Percentiles rank a stretch among this genome's conserved stretches.
Evolutionary conservation across 176 grass and related monocot genomes (phyloP).

Genomic region (Lolium multiflorum): DNA sequence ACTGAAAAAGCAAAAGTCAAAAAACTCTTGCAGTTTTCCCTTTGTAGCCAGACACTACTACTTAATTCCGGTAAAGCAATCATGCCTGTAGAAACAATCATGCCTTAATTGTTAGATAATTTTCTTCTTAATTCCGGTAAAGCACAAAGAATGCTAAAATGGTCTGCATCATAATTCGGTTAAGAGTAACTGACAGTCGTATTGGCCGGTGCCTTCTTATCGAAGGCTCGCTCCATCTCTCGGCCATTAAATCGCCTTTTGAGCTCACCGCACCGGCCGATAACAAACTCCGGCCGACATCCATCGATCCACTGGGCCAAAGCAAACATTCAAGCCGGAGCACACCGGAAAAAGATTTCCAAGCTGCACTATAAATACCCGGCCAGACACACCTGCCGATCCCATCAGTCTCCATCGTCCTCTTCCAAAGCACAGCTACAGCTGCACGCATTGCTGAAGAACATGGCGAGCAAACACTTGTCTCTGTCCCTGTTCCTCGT

Average conservation of each 20-base stretch:
- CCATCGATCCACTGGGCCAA: slow-evolving; percentile 14
- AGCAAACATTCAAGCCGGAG: not conserved
- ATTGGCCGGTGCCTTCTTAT: slow-evolving; percentile 14
- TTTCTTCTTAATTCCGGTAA: too few species aligned
- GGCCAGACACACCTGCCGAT: slow-evolving; percentile 2
- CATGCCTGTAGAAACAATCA: too few species aligned
- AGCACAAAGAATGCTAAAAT: not conserved
- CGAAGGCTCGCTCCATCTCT: not conserved
- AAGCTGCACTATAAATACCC: slow-evolving; percentile 53
- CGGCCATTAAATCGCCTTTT: slow-evolving; percentile 30
- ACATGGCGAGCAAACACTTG: slow-evolving; percentile 30
- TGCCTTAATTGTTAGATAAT: too few species aligned
- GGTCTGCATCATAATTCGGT: not conserved
- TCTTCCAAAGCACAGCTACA: not conserved
- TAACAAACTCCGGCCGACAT: slow-evolving; percentile 39
- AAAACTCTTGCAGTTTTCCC: too few species aligned
- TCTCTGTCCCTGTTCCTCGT: slow-evolving; percentile 31
- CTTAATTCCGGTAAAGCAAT: too few species aligned
- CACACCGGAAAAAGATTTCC: not conserved
- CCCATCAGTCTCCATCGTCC: slow-evolving; percentile 27
- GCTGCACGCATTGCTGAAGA: not conserved
- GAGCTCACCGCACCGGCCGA: slow-evolving; percentile 46
- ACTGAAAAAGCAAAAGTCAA: too few species aligned
- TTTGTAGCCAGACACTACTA: too few species aligned
- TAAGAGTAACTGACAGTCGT: slow-evolving; percentile 17